Evolutionary conservation across 2,329 filamentous ascomycete species (phyloP).

Genomic region (Lasiodiplodia sp.): DNA sequence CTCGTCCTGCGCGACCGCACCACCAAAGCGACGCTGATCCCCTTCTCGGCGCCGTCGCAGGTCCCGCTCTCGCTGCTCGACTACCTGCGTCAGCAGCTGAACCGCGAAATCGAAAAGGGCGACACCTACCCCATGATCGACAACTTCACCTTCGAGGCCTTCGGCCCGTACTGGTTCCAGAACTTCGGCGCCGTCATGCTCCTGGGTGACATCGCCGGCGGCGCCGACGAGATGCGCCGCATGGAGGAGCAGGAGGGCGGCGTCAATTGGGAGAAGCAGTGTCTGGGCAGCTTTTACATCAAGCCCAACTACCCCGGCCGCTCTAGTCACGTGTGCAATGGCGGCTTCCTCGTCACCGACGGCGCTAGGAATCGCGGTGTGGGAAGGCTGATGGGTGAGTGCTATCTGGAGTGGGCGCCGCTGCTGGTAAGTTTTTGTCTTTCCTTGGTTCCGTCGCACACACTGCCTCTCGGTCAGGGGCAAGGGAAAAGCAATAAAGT

Average conservation of each 20-base stretch:
- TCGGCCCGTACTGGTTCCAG: conserved; percentile 87
- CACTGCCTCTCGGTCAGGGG: too few relatives aligned
- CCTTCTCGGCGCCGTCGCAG: conserved; percentile 77
- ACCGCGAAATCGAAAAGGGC: conserved; percentile 88
- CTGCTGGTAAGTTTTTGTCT: conserved; percentile 47
- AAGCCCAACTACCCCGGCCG: conserved; percentile 92
- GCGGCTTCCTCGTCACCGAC: conserved; percentile 59
- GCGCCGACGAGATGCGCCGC: conserved; percentile 55
- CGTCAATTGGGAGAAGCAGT: conserved; percentile 78
- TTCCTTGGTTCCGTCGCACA: background rate
- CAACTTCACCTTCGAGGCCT: conserved; percentile 74
- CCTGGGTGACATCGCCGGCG: conserved; percentile 70
- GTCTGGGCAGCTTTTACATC: conserved; percentile 90
- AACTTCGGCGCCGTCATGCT: conserved; percentile 91
- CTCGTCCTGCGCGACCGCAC: conserved; percentile 85
- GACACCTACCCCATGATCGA: conserved; percentile 92
- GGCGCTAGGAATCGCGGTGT: conserved; percentile 57
- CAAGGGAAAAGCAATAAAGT: background rate
- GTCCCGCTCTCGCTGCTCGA: conserved; percentile 77
- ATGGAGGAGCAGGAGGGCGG: conserved; percentile 51
- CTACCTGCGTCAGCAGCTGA: conserved; percentile 84
- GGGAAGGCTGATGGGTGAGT: conserved; percentile 59
- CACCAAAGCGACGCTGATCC: conserved; percentile 82
- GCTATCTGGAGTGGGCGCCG: conserved; percentile 61
- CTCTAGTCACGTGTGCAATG: conserved; percentile 86